Evolutionary conservation across 2,329 filamentous ascomycete genomes (phyloP).

Genomic region (Balansia obtecta): DNA sequence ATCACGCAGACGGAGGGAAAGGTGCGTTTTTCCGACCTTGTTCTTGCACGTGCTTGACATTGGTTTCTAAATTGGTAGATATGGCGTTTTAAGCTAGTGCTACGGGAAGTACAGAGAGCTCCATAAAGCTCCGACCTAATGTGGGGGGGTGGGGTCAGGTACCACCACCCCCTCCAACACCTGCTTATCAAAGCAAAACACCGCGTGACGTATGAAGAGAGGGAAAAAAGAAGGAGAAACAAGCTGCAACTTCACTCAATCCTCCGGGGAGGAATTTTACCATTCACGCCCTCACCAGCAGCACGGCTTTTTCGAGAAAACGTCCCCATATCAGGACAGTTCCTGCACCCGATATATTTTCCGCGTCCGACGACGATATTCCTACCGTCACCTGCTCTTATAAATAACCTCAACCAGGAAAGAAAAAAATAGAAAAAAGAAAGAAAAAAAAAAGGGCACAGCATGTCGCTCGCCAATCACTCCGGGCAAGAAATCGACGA

Average conservation of each 20-base stretch:
- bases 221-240: background rate
- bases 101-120: too few relatives aligned
- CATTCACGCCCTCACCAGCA: background rate
- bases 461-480: constrained; percentile 20
- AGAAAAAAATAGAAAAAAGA: too few relatives aligned
- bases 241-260: background rate
- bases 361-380: background rate
- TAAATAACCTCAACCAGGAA: background rate
- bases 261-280: background rate
- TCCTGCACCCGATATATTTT: background rate
- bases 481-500: constrained; percentile 12
- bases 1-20: too few relatives aligned
- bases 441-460: too few relatives aligned
- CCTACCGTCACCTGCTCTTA: background rate
- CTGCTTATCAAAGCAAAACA: constrained; percentile 10
- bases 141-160: too few relatives aligned
- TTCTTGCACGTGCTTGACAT: too few relatives aligned
- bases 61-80: too few relatives aligned
- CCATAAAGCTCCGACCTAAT: background rate
- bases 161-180: too few relatives aligned
- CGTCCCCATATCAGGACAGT: too few relatives aligned
- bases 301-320: background rate
- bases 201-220: background rate
- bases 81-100: too few relatives aligned
- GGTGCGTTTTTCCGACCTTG: too few relatives aligned